These are phyloP conservation scores for Phialophora expanda DNA, from an alignment of 2,329 filamentous ascomycete species.

Conservation along the genomic window DNA sequence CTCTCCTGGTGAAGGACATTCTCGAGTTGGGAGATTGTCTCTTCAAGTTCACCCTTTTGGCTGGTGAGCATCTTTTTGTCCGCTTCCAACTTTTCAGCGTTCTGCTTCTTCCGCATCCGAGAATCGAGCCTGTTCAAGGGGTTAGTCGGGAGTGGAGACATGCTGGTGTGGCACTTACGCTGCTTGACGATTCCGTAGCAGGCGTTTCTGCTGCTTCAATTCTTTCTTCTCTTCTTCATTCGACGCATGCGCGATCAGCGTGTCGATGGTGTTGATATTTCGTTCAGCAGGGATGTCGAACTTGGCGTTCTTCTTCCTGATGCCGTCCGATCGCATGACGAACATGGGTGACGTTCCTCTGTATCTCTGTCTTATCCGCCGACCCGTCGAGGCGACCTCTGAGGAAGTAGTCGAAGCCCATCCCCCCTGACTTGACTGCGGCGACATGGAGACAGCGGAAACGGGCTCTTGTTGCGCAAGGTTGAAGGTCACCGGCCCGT, in stretches of 20 bases:
- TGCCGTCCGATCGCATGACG: slow-evolving; percentile 74
- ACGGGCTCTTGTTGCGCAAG: slow-evolving; percentile 56
- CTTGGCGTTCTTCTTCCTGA: slow-evolving; percentile 97
- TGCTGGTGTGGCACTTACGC: slow-evolving; percentile 68
- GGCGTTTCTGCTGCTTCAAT: slow-evolving; percentile 95
- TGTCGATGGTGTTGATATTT: slow-evolving; percentile 92
- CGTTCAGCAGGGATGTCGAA: slow-evolving; percentile 96
- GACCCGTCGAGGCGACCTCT: slow-evolving; percentile 51
- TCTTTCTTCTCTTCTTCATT: slow-evolving; percentile 96
- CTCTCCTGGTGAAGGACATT: slow-evolving; percentile 51
- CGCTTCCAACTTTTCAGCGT: slow-evolving; percentile 93
- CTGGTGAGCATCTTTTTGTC: slow-evolving; percentile 91
- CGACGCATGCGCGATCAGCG: slow-evolving; percentile 79
- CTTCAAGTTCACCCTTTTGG: slow-evolving; percentile 77
- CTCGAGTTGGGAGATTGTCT: slow-evolving; percentile 63
- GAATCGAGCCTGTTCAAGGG: slow-evolving; percentile 77
- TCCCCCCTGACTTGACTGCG: slow-evolving; percentile 64
- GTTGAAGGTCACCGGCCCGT: slow-evolving; percentile 49
- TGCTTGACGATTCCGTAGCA: slow-evolving; percentile 93
- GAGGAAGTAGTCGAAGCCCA: slow-evolving; percentile 55
- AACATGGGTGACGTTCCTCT: slow-evolving; percentile 71
- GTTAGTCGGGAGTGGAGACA: slow-evolving; percentile 38
- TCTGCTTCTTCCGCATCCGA: slow-evolving; percentile 95
- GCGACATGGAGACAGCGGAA: slow-evolving; percentile 63
- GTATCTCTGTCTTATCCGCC: slow-evolving; percentile 46